phyloP scores from a whole-genome alignment of 176 grass and related monocot species.

The Bonia amplexicaulis region DNA sequence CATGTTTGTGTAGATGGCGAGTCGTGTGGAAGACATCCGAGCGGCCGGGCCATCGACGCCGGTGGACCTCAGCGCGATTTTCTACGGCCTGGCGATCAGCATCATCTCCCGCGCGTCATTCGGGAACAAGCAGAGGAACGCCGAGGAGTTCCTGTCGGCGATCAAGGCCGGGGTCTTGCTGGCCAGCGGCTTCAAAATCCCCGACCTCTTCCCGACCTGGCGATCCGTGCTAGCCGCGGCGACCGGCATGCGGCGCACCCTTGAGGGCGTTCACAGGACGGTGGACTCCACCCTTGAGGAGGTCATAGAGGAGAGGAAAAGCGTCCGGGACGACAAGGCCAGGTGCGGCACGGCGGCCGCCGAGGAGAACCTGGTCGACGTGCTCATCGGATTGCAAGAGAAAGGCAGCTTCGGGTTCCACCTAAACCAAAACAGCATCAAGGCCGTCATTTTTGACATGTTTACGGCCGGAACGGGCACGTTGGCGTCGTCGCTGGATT shows the following conservation, averaged over 20 bases:
- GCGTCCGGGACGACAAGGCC: neutral
- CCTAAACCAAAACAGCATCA: slow-evolving; percentile 38
- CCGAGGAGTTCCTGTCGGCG: slow-evolving; percentile 20
- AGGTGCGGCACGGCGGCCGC: neutral
- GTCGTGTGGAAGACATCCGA: slow-evolving; percentile 13
- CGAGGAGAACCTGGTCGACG: slow-evolving; percentile 52
- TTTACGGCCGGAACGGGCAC: slow-evolving; percentile 53
- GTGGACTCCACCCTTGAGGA: slow-evolving; percentile 38
- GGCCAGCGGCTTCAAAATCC: slow-evolving; percentile 33
- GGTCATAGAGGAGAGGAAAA: slow-evolving; percentile 30
- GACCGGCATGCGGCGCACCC: slow-evolving; percentile 41
- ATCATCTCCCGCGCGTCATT: slow-evolving; percentile 36
- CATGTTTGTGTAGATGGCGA: neutral
- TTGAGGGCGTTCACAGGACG: slow-evolving; percentile 24
- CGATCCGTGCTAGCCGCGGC: slow-evolving; percentile 14
- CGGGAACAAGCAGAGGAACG: slow-evolving; percentile 32
- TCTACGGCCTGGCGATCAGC: slow-evolving; percentile 35
- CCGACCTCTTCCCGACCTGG: slow-evolving; percentile 38
- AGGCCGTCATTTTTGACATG: slow-evolving; percentile 60
- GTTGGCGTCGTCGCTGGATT: slow-evolving; percentile 41
- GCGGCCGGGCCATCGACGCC: neutral
- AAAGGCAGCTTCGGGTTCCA: slow-evolving; percentile 38
- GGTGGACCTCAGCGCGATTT: slow-evolving; percentile 35
- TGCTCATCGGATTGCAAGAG: slow-evolving; percentile 47
- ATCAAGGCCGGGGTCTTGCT: slow-evolving; percentile 37